Evolutionary conservation across 2,329 filamentous ascomycete species (phyloP).

Genomic region (Calonectria fujianensis): DNA sequence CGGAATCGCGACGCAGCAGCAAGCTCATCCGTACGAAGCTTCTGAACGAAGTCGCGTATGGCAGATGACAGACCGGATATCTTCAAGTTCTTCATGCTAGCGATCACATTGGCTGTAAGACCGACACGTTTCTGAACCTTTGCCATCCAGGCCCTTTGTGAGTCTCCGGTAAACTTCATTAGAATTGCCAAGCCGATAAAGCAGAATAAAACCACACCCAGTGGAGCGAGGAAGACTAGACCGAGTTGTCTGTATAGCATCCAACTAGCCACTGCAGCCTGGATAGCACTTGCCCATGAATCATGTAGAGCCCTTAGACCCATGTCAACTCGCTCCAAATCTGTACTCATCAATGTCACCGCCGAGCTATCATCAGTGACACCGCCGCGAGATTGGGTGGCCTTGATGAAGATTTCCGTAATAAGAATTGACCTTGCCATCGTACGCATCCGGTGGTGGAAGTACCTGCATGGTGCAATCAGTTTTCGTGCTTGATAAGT

Average conservation of each 20-base stretch:
- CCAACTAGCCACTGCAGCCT: constrained; percentile 65
- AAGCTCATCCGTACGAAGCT: constrained; percentile 53
- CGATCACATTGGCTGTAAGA: constrained; percentile 50
- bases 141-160: constrained; percentile 59
- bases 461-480: constrained; percentile 16
- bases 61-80: constrained; percentile 48
- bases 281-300: constrained; percentile 59
- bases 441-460: constrained; percentile 31
- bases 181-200: constrained; percentile 21
- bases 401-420: constrained; percentile 56
- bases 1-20: constrained; percentile 46
- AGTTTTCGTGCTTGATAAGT: not conserved
- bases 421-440: constrained; percentile 46
- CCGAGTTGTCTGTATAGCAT: constrained; percentile 68
- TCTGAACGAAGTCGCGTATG: constrained; percentile 50
- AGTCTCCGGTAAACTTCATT: constrained; percentile 23
- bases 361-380: constrained; percentile 59
- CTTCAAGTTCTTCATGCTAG: constrained; percentile 54
- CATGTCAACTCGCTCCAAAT: constrained; percentile 60
- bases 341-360: constrained; percentile 67
- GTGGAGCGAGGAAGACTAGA: constrained; percentile 66
- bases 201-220: constrained; percentile 61
- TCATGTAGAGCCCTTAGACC: constrained; percentile 56
- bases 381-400: constrained; percentile 51
- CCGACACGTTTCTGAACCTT: constrained; percentile 56